These are phyloP conservation scores for Persicaria tinctoria DNA, from an alignment of 148 eudicot genomes.

Conservation along the genomic window DNA sequence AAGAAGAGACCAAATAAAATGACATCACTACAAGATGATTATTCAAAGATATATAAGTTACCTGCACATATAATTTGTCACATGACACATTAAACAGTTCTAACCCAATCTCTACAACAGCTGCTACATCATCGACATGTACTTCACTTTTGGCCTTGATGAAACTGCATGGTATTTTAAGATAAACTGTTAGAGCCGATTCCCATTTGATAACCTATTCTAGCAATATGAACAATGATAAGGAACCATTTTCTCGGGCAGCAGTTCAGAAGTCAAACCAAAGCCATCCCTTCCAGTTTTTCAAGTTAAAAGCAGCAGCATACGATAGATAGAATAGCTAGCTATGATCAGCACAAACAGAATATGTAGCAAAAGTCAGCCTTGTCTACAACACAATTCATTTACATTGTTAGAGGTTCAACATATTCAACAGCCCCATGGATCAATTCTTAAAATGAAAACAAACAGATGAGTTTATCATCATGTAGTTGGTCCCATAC, in stretches of 20 bases:
- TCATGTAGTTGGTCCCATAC: neutral
- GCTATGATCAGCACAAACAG: neutral
- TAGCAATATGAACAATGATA: neutral
- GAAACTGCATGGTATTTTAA: slow-evolving; percentile 40
- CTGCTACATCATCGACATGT: slow-evolving; percentile 59
- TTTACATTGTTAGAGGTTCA: neutral
- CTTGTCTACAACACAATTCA: neutral
- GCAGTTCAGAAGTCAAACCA: neutral
- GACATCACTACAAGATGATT: neutral
- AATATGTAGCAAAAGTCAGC: neutral
- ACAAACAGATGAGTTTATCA: neutral
- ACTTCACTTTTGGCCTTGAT: slow-evolving; percentile 90
- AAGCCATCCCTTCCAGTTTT: neutral
- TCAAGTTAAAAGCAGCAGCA: neutral
- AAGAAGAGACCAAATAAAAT: neutral
- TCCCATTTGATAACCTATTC: neutral
- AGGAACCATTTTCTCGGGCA: neutral
- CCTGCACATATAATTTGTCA: slow-evolving; percentile 79
- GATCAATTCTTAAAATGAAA: neutral
- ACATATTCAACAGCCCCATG: neutral
- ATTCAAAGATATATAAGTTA: slow-evolving; percentile 19
- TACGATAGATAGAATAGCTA: neutral
- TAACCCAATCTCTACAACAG: slow-evolving; percentile 53
- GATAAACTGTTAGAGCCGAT: neutral
- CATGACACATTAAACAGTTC: slow-evolving; percentile 54